A percentile compares a stretch with the other conserved stretches of the same genome.
phyloP scores from a whole-genome alignment of 108 stramenopile genomes.

The Schizochytrium sp. region DNA sequence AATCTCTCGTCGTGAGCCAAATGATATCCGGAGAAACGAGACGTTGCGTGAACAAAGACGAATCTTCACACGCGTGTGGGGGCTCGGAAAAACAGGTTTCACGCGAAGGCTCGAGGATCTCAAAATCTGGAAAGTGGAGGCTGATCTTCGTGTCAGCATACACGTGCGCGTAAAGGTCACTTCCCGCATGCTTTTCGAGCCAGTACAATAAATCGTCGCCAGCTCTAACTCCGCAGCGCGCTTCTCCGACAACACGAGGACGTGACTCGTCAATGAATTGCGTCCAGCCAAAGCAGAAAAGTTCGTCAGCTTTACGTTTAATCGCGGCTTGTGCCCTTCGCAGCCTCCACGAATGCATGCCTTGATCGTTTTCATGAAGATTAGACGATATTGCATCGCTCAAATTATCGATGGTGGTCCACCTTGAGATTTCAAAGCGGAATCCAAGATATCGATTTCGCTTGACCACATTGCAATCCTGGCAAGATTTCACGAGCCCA shows the following conservation, averaged over 20 bases:
- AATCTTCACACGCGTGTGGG: background rate
- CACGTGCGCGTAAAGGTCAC: background rate
- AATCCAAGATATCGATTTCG: background rate
- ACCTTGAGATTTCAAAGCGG: background rate
- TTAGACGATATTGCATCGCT: too few relatives aligned
- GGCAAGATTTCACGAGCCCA: background rate
- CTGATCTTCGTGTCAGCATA: slow-evolving; percentile 48
- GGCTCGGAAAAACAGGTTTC: background rate
- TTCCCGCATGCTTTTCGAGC: background rate
- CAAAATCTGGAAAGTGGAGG: slow-evolving; percentile 46
- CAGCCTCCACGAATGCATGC: background rate
- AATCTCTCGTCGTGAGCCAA: background rate
- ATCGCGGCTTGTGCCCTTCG: background rate
- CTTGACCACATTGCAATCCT: background rate
- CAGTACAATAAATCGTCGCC: background rate
- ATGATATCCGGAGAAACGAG: background rate
- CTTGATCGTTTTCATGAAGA: background rate
- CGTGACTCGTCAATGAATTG: background rate
- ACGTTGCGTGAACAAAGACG: background rate
- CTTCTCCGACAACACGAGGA: background rate
- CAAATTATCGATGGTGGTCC: background rate
- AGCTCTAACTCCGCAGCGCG: background rate
- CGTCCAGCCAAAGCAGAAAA: background rate
- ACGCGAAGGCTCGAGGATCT: slow-evolving; percentile 25
- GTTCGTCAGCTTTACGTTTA: background rate